Percentiles rank a stretch among this genome's conserved stretches.
Conservation (phyloP, 1,139 yeast genomes). For the Saccharomyces hybrid region DNA sequence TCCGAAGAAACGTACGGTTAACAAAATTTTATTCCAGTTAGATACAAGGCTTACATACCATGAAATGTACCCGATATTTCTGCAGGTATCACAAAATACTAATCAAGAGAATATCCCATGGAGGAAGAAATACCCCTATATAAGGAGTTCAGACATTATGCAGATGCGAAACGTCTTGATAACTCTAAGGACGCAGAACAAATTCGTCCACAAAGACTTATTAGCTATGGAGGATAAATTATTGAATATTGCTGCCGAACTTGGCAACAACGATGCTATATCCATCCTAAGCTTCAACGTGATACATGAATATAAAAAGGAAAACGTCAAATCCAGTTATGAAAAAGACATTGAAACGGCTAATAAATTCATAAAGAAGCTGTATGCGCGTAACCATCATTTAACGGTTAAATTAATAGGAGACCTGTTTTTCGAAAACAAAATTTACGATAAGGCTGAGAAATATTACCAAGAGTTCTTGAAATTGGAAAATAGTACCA, state of each 20-base stretch:
- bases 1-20: slow-evolving; percentile 52
- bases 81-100: neutral
- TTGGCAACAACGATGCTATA: slow-evolving; percentile 77
- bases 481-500: slow-evolving; percentile 36
- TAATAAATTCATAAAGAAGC: slow-evolving; percentile 48
- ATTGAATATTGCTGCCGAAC: slow-evolving; percentile 74
- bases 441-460: slow-evolving; percentile 45
- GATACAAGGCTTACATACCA: slow-evolving; percentile 50
- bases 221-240: slow-evolving; percentile 60
- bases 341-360: slow-evolving; percentile 59
- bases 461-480: slow-evolving; percentile 56
- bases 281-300: slow-evolving; percentile 56
- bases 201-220: slow-evolving; percentile 48
- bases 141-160: slow-evolving; percentile 47
- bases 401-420: slow-evolving; percentile 67
- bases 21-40: slow-evolving; percentile 55
- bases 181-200: slow-evolving; percentile 53
- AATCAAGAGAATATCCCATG: neutral
- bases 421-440: slow-evolving; percentile 51
- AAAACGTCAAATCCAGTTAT: slow-evolving; percentile 20
- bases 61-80: slow-evolving; percentile 47
- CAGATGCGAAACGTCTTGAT: slow-evolving; percentile 60
- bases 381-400: slow-evolving; percentile 57
- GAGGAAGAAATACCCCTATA: slow-evolving; percentile 38
- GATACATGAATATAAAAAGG: slow-evolving; percentile 7